phyloP scores from a whole-genome alignment of 176 grass and related monocot genomes.

The Tillandsia fasciculata region DNA sequence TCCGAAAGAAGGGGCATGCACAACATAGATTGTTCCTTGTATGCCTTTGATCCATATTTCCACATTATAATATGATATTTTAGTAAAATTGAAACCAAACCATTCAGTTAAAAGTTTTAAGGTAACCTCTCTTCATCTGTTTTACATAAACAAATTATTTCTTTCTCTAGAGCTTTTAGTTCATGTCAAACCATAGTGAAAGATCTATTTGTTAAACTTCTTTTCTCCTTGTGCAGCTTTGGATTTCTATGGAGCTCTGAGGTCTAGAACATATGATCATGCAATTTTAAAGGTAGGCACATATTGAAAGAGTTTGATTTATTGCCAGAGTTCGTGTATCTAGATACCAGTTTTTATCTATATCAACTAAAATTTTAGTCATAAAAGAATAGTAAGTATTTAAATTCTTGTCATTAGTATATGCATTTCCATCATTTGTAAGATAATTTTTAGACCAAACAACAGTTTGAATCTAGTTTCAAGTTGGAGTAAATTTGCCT shows the following conservation, averaged over 20 bases:
- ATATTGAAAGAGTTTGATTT: neutral
- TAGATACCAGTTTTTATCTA: neutral
- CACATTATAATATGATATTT: no score
- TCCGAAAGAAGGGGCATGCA: no score
- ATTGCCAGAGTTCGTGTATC: neutral
- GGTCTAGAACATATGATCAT: constrained; percentile 77
- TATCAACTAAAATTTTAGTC: neutral
- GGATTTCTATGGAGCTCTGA: constrained; percentile 91
- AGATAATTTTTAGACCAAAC: no score
- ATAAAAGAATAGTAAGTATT: neutral
- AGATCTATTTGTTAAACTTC: constrained; percentile 12
- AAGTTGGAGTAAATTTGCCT: no score
- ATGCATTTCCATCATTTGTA: no score
- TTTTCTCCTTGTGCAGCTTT: constrained; percentile 42
- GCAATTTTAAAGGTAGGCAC: constrained; percentile 62
- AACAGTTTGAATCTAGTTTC: no score
- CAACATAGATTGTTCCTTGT: no score
- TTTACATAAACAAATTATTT: no score
- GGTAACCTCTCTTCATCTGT: no score
- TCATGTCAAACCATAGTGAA: neutral
- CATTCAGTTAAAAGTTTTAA: no score
- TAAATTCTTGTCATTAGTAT: neutral
- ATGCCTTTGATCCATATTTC: no score
- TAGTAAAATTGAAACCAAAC: no score
- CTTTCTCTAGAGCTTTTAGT: neutral